These are phyloP conservation scores for Talaromyces amestolkiae DNA, from an alignment of 2,329 filamentous ascomycete species.

Conservation along the genomic window DNA sequence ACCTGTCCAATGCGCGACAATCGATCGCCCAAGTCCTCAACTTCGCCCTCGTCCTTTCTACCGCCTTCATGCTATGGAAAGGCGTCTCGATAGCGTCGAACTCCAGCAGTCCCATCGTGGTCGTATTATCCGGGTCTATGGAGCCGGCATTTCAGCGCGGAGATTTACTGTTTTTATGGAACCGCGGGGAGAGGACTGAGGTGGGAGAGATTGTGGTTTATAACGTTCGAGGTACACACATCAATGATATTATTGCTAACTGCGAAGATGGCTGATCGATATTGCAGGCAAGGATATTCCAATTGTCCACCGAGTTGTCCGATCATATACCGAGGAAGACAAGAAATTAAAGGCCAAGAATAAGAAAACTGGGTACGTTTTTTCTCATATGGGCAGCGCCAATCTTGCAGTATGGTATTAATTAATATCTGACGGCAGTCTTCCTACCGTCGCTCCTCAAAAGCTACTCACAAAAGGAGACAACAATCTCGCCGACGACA, in stretches of 20 bases:
- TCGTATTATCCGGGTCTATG: slow-evolving; percentile 66
- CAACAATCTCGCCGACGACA: slow-evolving; percentile 92
- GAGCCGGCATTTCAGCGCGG: slow-evolving; percentile 66
- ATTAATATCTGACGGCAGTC: not conserved
- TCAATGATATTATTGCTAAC: not conserved
- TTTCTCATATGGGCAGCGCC: not conserved
- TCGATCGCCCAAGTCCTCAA: slow-evolving; percentile 79
- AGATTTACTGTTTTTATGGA: slow-evolving; percentile 64
- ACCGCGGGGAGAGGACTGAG: slow-evolving; percentile 59
- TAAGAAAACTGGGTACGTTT: slow-evolving; percentile 33
- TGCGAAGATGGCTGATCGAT: not conserved
- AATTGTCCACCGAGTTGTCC: slow-evolving; percentile 89
- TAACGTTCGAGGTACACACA: slow-evolving; percentile 67
- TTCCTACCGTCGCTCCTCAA: slow-evolving; percentile 27
- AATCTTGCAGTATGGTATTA: not conserved
- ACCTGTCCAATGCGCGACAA: slow-evolving; percentile 69
- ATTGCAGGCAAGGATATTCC: slow-evolving; percentile 74
- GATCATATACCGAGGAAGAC: slow-evolving; percentile 57
- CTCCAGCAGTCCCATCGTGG: slow-evolving; percentile 67
- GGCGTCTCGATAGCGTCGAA: slow-evolving; percentile 76
- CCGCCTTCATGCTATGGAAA: slow-evolving; percentile 96
- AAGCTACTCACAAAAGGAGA: slow-evolving; percentile 93
- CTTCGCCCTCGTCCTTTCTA: slow-evolving; percentile 85
- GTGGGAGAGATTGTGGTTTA: slow-evolving; percentile 74
- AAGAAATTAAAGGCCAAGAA: slow-evolving; percentile 37